phyloP scores from a whole-genome alignment of 257 asterid genomes.

The Gynochthodes officinalis region DNA sequence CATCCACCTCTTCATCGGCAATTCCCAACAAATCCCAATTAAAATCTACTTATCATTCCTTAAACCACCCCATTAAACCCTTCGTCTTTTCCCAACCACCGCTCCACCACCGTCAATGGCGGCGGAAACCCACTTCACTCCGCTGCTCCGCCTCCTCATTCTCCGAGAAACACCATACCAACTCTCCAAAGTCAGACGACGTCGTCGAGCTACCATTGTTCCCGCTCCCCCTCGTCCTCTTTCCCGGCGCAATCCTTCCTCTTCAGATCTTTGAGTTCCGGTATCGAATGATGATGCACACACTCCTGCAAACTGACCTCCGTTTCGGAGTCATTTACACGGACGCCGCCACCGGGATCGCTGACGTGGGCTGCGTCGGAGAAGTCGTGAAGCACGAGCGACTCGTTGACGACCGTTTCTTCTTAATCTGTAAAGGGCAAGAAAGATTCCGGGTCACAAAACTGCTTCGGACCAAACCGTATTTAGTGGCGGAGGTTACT shows the following conservation, averaged over 20 bases:
- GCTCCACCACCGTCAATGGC: conserved; percentile 37
- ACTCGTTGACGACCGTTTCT: conserved; percentile 87
- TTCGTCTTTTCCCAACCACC: conserved; percentile 25
- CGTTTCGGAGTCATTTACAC: conserved; percentile 95
- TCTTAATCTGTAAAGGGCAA: conserved; percentile 89
- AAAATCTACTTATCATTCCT: conserved; percentile 28
- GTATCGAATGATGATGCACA: conserved; percentile 98
- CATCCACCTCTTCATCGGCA: conserved; percentile 45
- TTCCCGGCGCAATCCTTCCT: conserved; percentile 90
- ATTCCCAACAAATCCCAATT: conserved; percentile 46
- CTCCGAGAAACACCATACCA: conserved; percentile 72
- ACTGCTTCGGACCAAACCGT: conserved; percentile 77
- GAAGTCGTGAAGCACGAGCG: conserved; percentile 91
- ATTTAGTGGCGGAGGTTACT: conserved; percentile 79
- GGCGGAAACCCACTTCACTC: conserved; percentile 37
- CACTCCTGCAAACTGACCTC: conserved; percentile 91
- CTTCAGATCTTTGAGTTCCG: conserved; percentile 95
- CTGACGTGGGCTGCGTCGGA: conserved; percentile 96
- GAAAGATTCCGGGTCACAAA: conserved; percentile 84
- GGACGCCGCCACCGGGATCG: conserved; percentile 74
- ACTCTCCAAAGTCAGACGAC: conserved; percentile 61
- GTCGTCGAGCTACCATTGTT: conserved; percentile 88
- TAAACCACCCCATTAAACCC: conserved; percentile 27
- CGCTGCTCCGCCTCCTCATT: conserved; percentile 86
- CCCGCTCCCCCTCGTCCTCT: conserved; percentile 90